These are phyloP conservation scores for Chenopodium formosanum DNA, from an alignment of 148 eudicot genomes.

Conservation along the genomic window DNA sequence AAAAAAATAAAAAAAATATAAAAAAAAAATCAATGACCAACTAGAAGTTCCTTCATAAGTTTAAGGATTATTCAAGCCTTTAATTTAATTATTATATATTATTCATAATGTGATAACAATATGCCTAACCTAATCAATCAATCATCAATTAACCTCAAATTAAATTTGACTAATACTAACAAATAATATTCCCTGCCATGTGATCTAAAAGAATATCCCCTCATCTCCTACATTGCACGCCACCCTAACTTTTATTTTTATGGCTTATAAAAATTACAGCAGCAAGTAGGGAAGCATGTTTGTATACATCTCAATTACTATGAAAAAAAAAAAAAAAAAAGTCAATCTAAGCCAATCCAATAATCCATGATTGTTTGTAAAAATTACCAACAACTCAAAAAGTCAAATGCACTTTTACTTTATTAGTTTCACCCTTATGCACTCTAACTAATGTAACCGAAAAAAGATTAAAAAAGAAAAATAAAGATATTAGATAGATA, in stretches of 20 bases:
- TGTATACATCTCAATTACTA: neutral
- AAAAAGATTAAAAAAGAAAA: neutral
- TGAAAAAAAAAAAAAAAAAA: neutral
- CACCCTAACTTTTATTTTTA: neutral
- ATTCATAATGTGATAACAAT: too few relatives aligned
- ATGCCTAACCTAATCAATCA: too few relatives aligned
- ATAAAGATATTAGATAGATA: neutral
- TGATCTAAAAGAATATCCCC: slow-evolving; percentile 7
- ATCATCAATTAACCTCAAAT: neutral
- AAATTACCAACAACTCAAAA: neutral
- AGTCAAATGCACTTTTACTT: slow-evolving; percentile 12
- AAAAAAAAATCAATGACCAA: too few relatives aligned
- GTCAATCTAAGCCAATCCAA: slow-evolving; percentile 9
- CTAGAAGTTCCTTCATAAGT: too few relatives aligned
- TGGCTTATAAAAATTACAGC: neutral
- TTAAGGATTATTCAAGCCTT: too few relatives aligned
- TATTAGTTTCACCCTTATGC: neutral
- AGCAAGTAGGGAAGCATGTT: slow-evolving; percentile 2
- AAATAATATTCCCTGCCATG: slow-evolving; percentile 10
- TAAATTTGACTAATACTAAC: neutral
- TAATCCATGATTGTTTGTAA: neutral
- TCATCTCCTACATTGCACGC: neutral
- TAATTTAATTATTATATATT: too few relatives aligned
- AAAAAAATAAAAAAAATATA: too few relatives aligned
- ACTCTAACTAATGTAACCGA: neutral